Evolutionary conservation across 768 basidiomycete species (phyloP), one percentile per base, ranked within the genome.

Genomic region (Astraeus odoratus): DNA sequence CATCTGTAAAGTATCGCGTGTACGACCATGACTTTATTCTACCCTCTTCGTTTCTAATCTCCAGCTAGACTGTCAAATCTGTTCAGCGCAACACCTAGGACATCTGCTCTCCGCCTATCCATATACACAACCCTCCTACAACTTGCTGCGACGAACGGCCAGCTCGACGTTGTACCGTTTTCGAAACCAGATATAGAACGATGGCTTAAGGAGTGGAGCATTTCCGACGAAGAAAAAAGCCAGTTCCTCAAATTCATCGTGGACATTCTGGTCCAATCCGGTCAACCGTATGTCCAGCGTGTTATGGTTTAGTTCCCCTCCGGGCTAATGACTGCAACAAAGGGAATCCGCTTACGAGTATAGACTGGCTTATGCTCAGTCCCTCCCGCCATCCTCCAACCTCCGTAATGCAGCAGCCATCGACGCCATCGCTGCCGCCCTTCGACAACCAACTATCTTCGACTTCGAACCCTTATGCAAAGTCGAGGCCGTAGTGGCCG

Each of bases 381-480:
- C 77, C 8, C 66, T 90, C 19, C 74, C 81, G 3, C 46, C 77
- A 2, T 67, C 74, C 1, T 80, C 81, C 0, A 65, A 77, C 19
- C 60, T 67, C 8, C 70, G 77, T 15, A 67, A 75, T 46, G 39
- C 67, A 4, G 81, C 78, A 36, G 82, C 83, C 8, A 52, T 81
- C 20, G 74, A 81, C 26, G 65, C 75, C 27, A 80, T 90, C 49
- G 73, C 77, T 5, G 68, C 75, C 6, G 81, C 85, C 16, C 71
- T 91, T 25, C 76, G 79, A 26, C 68, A 81, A 29, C 80, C 84
- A 3, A 66, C 67, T 12, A 61, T 86, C 46, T 87, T 92, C 63
- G 82, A 94, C 65, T 86, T 92, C 56, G 88, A 93, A 60, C 61
- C 80, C 6, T 66, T 90, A 23, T 81, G 90, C 71, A 83, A 81